These are phyloP conservation scores for Syzygium aqueum DNA, from an alignment of 345 rosid genomes.

Conservation along the genomic window DNA sequence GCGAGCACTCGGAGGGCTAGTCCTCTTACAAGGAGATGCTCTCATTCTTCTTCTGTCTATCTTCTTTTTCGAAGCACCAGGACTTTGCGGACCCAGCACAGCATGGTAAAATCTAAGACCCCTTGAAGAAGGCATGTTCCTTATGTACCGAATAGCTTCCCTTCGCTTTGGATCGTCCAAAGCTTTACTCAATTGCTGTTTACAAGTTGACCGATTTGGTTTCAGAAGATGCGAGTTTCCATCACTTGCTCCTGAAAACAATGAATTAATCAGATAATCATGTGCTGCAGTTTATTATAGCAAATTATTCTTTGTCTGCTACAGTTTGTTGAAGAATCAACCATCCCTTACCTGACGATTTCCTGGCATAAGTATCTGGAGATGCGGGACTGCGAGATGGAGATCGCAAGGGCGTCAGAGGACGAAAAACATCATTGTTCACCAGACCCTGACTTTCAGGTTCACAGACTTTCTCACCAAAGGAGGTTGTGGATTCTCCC, in stretches of 20 bases:
- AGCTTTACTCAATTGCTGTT: slow-evolving; percentile 8
- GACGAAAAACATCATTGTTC: slow-evolving; percentile 8
- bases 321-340: not conserved
- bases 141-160: slow-evolving; percentile 23
- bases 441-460: slow-evolving; percentile 5
- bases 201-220: slow-evolving; percentile 4
- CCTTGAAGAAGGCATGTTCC: slow-evolving; percentile 21
- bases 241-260: slow-evolving; percentile 28
- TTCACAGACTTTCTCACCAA: slow-evolving; percentile 5
- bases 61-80: slow-evolving; percentile 6
- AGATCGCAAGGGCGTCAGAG: slow-evolving; percentile 15
- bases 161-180: slow-evolving; percentile 5
- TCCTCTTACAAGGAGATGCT: slow-evolving; percentile 26
- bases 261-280: not conserved
- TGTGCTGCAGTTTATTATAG: not conserved
- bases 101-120: slow-evolving; percentile 20
- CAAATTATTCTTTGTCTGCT: not conserved
- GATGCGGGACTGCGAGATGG: slow-evolving; percentile 14
- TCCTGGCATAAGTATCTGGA: slow-evolving; percentile 7
- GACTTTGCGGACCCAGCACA: not conserved
- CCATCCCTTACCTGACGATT: slow-evolving; percentile 30
- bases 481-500: not conserved
- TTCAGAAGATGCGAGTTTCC: slow-evolving; percentile 12
- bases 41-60: slow-evolving; percentile 8
- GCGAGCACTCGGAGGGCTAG: slow-evolving; percentile 19